Percentiles rank a stretch among this genome's conserved stretches.
phyloP scores from a whole-genome alignment of 139 green algal genomes.

The Chlorella sp. region DNA sequence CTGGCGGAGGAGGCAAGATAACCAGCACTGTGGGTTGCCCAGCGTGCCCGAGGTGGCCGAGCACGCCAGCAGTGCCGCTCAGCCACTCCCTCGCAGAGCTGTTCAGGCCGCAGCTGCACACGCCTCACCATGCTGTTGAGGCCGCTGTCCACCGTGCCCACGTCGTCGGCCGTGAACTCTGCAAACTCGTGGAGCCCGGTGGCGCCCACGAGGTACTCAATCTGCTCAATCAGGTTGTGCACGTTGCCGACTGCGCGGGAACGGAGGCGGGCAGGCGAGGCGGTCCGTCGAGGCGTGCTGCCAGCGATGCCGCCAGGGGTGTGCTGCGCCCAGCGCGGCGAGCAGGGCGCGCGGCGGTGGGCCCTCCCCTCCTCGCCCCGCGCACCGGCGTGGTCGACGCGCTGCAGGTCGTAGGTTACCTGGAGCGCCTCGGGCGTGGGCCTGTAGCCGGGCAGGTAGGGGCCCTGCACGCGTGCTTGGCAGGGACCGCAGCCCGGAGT shows the following conservation, averaged over 20 bases:
- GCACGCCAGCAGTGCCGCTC: too few relatives aligned
- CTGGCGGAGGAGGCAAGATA: neutral
- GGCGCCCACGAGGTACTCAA: slow-evolving; percentile 67
- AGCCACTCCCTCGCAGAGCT: too few relatives aligned
- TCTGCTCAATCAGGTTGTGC: slow-evolving; percentile 66
- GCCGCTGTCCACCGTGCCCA: slow-evolving; percentile 92
- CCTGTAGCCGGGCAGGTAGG: slow-evolving; percentile 83
- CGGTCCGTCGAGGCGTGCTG: too few relatives aligned
- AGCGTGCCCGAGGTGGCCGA: too few relatives aligned
- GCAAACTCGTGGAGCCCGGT: slow-evolving; percentile 97
- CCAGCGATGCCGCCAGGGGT: too few relatives aligned
- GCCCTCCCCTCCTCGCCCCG: too few relatives aligned
- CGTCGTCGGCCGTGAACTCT: slow-evolving; percentile 96
- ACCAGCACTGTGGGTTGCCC: slow-evolving; percentile 42
- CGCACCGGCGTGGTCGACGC: slow-evolving; percentile 94
- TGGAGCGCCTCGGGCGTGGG: slow-evolving; percentile 42
- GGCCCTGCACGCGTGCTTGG: slow-evolving; percentile 37
- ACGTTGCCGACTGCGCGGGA: slow-evolving; percentile 99
- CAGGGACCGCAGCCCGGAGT: too few relatives aligned
- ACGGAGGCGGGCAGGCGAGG: too few relatives aligned
- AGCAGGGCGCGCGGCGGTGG: too few relatives aligned
- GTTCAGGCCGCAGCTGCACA: too few relatives aligned
- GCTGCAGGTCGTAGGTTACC: slow-evolving; percentile 74
- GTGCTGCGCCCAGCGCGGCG: too few relatives aligned
- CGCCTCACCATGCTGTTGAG: slow-evolving; percentile 91